Conservation (phyloP, 345 rosid genomes). For the Eucalyptus dawsonii region DNA sequence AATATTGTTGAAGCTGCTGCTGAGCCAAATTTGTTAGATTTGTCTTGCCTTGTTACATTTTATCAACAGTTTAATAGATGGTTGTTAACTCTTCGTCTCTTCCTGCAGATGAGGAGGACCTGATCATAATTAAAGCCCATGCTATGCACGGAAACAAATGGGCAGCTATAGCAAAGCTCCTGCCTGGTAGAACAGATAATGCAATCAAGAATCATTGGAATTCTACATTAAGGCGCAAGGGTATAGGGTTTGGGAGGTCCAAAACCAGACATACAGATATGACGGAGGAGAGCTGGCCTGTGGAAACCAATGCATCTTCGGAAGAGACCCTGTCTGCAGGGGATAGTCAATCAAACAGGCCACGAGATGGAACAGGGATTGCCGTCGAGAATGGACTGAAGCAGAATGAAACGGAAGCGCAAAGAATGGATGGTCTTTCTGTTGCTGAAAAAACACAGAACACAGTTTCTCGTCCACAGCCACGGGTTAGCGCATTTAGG, state of each 20-base stretch:
- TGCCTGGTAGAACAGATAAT: conserved; percentile 81
- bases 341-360: conserved; percentile 4
- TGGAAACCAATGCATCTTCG: conserved; percentile 33
- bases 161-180: conserved; percentile 71
- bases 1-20: background rate
- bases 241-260: conserved; percentile 17
- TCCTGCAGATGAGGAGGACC: conserved; percentile 71
- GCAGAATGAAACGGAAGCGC: conserved; percentile 5
- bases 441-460: conserved; percentile 5
- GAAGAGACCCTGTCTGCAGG: conserved; percentile 21
- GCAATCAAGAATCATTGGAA: conserved; percentile 15
- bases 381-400: conserved; percentile 10
- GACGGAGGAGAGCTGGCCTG: conserved; percentile 22
- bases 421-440: conserved; percentile 8
- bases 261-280: background rate
- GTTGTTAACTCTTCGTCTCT: conserved; percentile 1
- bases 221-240: conserved; percentile 48
- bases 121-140: conserved; percentile 58
- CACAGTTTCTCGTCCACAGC: conserved; percentile 32
- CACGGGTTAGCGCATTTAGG: conserved; percentile 65
- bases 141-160: conserved; percentile 84
- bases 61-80: background rate
- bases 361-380: conserved; percentile 10
- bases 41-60: background rate
- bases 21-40: background rate